Percentiles rank a stretch among this genome's conserved stretches.
These are phyloP conservation scores for Citrus inodora DNA, from an alignment of 345 rosid species.

Conservation along the genomic window DNA sequence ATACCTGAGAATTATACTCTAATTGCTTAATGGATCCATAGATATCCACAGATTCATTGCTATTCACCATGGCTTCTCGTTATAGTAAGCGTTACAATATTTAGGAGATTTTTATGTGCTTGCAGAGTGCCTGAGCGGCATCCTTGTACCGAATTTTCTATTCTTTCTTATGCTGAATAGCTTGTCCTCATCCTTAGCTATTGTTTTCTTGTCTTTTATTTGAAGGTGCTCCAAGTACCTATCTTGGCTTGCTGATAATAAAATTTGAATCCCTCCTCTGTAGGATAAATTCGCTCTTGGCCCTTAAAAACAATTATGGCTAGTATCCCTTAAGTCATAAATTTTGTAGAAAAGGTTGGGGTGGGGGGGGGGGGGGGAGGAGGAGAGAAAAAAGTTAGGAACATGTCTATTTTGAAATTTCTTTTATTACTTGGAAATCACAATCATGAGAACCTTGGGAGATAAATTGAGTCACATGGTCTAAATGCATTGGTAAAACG, in stretches of 20 bases:
- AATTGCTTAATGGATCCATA: not conserved
- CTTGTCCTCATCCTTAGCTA: not conserved
- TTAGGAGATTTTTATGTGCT: not conserved
- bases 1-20: not conserved
- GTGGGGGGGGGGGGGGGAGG: fast-evolving
- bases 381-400: not conserved
- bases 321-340: not conserved
- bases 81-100: not conserved
- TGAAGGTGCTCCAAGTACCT: not conserved
- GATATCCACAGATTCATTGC: not conserved
- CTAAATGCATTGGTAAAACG: not conserved
- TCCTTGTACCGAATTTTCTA: not conserved
- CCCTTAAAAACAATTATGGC: not conserved
- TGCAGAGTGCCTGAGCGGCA: not conserved
- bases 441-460: not conserved
- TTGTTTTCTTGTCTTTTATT: not conserved
- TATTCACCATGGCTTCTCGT: not conserved
- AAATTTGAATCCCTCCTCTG: not conserved
- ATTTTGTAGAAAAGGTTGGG: not conserved
- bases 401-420: not conserved
- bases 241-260: not conserved
- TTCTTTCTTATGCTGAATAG: not conserved
- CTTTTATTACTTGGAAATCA: not conserved
- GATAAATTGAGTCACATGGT: not conserved
- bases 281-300: not conserved